phyloP scores from a whole-genome alignment of 768 basidiomycete genomes.

The Trametes cinnabarina region DNA sequence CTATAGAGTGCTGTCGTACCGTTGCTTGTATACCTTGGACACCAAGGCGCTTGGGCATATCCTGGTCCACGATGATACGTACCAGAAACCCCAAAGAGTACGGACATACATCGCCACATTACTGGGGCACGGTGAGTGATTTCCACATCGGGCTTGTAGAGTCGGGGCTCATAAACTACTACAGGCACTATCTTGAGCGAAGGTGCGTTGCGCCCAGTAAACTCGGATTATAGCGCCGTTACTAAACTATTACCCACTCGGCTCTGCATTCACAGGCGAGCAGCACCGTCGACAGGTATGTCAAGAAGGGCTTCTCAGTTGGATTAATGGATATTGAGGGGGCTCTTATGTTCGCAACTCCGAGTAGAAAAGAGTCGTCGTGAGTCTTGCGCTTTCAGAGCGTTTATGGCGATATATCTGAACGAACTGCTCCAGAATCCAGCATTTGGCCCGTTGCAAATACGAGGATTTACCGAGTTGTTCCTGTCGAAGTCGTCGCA shows the following conservation, averaged over 20 bases:
- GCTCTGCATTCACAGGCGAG: constrained; percentile 27
- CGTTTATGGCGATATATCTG: background rate
- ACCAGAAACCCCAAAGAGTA: constrained; percentile 51
- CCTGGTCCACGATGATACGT: constrained; percentile 53
- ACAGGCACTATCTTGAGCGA: constrained; percentile 49
- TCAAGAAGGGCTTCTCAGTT: too few relatives aligned
- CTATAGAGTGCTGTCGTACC: constrained; percentile 3
- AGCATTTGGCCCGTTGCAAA: constrained; percentile 60
- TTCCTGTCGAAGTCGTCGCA: constrained; percentile 55
- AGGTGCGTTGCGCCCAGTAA: too few relatives aligned
- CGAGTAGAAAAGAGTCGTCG: constrained; percentile 7
- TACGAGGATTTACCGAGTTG: constrained; percentile 54
- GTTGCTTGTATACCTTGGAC: constrained; percentile 38
- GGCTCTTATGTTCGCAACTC: too few relatives aligned
- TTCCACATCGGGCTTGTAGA: background rate
- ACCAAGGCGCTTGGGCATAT: constrained; percentile 63
- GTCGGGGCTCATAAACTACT: background rate
- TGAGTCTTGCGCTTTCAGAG: background rate
- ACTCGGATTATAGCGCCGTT: too few relatives aligned
- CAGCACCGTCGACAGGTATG: constrained; percentile 43
- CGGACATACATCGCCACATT: constrained; percentile 41
- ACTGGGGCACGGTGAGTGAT: constrained; percentile 37
- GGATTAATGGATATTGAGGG: too few relatives aligned
- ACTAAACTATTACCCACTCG: too few relatives aligned
- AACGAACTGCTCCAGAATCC: constrained; percentile 46